A percentile compares a stretch with the other conserved stretches of the same genome.
Evolutionary conservation across 345 rosid genomes (phyloP).

Genomic region (Carallia pectinifolia): DNA sequence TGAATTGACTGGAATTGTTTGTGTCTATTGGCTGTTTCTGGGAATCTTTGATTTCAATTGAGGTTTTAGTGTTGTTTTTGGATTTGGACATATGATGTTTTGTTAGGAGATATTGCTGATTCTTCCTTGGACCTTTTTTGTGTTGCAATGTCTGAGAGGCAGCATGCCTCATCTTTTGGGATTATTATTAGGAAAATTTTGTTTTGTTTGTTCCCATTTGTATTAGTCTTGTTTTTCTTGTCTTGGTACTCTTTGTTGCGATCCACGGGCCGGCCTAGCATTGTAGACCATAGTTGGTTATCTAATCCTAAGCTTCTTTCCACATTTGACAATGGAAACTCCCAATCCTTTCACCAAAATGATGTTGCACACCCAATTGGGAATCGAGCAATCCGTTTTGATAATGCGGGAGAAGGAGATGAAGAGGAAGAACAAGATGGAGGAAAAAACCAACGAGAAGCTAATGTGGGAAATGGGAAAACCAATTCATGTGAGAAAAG

Average conservation of each 20-base stretch:
- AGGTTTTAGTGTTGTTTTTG: neutral
- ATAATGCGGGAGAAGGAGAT: slow-evolving; percentile 24
- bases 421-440: slow-evolving; percentile 17
- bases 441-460: slow-evolving; percentile 9
- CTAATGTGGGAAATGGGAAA: slow-evolving; percentile 7
- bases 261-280: slow-evolving; percentile 43
- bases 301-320: slow-evolving; percentile 29
- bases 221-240: slow-evolving; percentile 43
- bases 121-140: neutral
- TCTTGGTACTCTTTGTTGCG: slow-evolving; percentile 75
- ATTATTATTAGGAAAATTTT: slow-evolving; percentile 41
- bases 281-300: slow-evolving; percentile 36
- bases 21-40: neutral
- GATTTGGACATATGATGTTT: neutral
- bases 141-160: slow-evolving; percentile 56
- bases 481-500: slow-evolving; percentile 13
- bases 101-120: slow-evolving; percentile 7
- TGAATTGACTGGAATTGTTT: neutral
- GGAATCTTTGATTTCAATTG: neutral
- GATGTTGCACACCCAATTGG: slow-evolving; percentile 24
- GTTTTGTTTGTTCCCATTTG: slow-evolving; percentile 41
- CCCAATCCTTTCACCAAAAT: slow-evolving; percentile 10
- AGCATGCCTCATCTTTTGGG: slow-evolving; percentile 31
- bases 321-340: slow-evolving; percentile 28
- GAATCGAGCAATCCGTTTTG: slow-evolving; percentile 24